phyloP scores from a whole-genome alignment of 2,329 filamentous ascomycete genomes.

The Biscogniauxia marginata region DNA sequence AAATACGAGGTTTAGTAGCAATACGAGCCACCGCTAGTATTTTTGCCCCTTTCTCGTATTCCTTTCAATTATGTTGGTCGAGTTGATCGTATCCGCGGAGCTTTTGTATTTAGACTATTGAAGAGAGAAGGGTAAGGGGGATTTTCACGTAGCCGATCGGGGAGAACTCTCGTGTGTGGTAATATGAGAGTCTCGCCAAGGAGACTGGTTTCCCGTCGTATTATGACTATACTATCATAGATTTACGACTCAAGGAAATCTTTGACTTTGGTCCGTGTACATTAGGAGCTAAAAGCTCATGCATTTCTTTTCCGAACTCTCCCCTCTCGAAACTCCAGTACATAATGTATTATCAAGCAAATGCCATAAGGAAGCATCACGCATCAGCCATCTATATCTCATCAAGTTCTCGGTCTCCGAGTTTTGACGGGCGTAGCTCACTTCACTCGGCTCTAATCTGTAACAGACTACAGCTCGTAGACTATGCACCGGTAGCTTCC shows the following conservation, averaged over 20 bases:
- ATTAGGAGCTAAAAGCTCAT: not conserved
- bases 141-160: not conserved
- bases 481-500: conserved; percentile 68
- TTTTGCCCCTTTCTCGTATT: too few species aligned
- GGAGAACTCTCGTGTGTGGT: too few species aligned
- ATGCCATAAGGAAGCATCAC: too few species aligned
- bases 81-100: too few species aligned
- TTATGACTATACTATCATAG: not conserved
- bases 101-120: not conserved
- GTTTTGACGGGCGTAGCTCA: not conserved
- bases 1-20: too few species aligned
- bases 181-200: not conserved
- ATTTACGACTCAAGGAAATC: not conserved
- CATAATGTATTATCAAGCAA: not conserved
- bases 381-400: not conserved
- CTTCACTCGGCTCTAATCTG: not conserved
- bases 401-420: not conserved
- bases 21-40: too few species aligned
- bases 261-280: not conserved
- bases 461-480: not conserved
- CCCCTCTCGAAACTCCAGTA: not conserved
- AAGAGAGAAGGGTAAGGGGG: too few species aligned
- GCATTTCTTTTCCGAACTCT: not conserved
- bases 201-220: not conserved
- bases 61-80: too few species aligned